Evolutionary conservation across 2,329 filamentous ascomycete species (phyloP), one percentile per base, ranked within the genome.

Genomic region (Pseudocercospora vitis): DNA sequence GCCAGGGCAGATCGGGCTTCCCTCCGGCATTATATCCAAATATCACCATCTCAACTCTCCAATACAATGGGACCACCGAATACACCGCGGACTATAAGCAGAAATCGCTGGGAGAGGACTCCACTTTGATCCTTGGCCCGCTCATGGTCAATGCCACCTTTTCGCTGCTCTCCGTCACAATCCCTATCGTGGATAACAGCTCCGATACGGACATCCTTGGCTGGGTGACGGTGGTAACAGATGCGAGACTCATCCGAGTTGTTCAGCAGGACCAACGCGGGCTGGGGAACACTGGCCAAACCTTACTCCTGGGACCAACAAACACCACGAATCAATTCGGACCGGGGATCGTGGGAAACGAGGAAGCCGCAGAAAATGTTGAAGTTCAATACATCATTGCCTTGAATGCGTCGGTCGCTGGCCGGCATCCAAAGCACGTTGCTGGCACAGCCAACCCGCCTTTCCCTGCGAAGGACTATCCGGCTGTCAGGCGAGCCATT

Each of bases 161-260:
- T 59, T 88, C 88, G 19, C 74, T 96, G 9, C 69, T 95, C 11
- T 96, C 91, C 2, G 76, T 95, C 52, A 95, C 91, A 0, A 73
- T 92, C 11, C 89, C 91, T 0, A 83, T 96, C 50, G 81, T 88
- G 56, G 84, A 87, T 67, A 87, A 85, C 59, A 77, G 78, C 2
- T 79, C 79, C 1, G 69, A 72, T 40, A 74, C 74, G 3, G 84
- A 87, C 57, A 81, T 92, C 1, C 77, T 96, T 4, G 91, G 89
- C 2, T 96, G 90, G 75, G 81, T 95, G 74, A 95, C 90, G 1
- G 75, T 92, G 1, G 77, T 95, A 11, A 80, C 87, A 44, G 82
- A 88, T 52, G 86, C 86, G 1, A 73, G 76, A 3, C 78, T 86
- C 1, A 75, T 94, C 3, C 74, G 84, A 16, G 70, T 78, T 33